Evolutionary conservation across 306 rosid species (phyloP), one percentile per base, ranked within the genome.

Genomic region (Begonia masoniana): DNA sequence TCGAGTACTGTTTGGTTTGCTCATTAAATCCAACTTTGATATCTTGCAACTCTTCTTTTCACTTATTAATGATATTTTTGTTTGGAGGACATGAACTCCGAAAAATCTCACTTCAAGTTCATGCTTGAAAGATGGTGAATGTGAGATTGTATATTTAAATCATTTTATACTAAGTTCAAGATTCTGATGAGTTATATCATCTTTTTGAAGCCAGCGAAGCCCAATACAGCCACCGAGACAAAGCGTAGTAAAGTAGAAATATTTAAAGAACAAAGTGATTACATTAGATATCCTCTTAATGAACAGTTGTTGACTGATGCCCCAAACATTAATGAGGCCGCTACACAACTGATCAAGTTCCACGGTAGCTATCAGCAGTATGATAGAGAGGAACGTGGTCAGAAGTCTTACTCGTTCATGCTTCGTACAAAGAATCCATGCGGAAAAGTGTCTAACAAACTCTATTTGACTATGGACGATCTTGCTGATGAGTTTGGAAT

Each of bases 401-500:
- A 76, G 48, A 81, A 76, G 68, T 75, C 78, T 39, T 86, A 92
- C 71, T 86, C 99, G 0, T 92, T 92, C 58, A 92, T 92, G 99
- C 84, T 92, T 54, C 94, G 99, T 10, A 92, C 99, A 3, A 92
- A 92, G 74, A 92, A 86, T 61, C 96, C 99, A 10, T 81, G 88
- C 31, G 99, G 99, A 26, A 86, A 86, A 74, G 99, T 92, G 56
- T 62, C 99, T 2, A 92, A 86, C 59, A 67, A 64, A 35, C 88
- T 92, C 39, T 92, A 92, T 79, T 67, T 86, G 77, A 92, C 99
- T 12, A 86, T 92, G 96, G 95, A 92, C 55, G 99, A 92, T 70
- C 99, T 92, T 52, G 99, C 99, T 0, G 96, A 92, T 63, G 94
- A 86, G 68, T 92, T 92, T 76, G 99, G 99, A 42, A 86, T 92